A percentile compares a stretch with the other conserved stretches of the same genome.
These are phyloP conservation scores for Acarospora socialis DNA, from an alignment of 2,329 filamentous ascomycete genomes.

Conservation along the genomic window DNA sequence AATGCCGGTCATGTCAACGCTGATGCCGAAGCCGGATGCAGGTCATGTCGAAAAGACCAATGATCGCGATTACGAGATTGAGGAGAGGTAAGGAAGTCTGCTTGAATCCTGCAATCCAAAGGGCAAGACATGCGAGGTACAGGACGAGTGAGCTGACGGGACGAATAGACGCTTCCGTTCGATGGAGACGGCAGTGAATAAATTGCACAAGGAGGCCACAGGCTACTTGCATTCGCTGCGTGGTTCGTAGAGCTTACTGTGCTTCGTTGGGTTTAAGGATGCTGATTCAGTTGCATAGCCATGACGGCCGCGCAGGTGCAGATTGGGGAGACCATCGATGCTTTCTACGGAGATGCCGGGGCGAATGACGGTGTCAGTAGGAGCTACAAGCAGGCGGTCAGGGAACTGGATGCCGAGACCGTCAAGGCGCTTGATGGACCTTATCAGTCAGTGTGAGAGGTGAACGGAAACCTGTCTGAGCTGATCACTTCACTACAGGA, in stretches of 20 bases:
- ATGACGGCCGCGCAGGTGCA: constrained; percentile 99
- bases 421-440: constrained; percentile 97
- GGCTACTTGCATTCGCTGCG: constrained; percentile 92
- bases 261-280: no score
- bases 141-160: constrained; percentile 13
- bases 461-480: constrained; percentile 16
- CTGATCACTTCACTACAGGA: constrained; percentile 32
- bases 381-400: constrained; percentile 96
- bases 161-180: constrained; percentile 71
- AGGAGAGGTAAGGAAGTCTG: constrained; percentile 54
- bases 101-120: neutral
- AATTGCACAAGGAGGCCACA: constrained; percentile 94
- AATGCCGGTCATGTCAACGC: no score
- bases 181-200: constrained; percentile 86
- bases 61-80: constrained; percentile 96
- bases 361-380: constrained; percentile 88
- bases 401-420: constrained; percentile 93
- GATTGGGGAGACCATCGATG: constrained; percentile 97
- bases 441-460: no score
- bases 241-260: constrained; percentile 47
- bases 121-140: neutral
- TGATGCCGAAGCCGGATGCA: no score
- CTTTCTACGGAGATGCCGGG: constrained; percentile 94
- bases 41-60: constrained; percentile 97
- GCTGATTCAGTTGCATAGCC: constrained; percentile 40